Percentiles rank a stretch among this genome's conserved stretches.
phyloP scores from a whole-genome alignment of 192 early-diverging fungal genomes.

The Geosiphon pyriformis region DNA sequence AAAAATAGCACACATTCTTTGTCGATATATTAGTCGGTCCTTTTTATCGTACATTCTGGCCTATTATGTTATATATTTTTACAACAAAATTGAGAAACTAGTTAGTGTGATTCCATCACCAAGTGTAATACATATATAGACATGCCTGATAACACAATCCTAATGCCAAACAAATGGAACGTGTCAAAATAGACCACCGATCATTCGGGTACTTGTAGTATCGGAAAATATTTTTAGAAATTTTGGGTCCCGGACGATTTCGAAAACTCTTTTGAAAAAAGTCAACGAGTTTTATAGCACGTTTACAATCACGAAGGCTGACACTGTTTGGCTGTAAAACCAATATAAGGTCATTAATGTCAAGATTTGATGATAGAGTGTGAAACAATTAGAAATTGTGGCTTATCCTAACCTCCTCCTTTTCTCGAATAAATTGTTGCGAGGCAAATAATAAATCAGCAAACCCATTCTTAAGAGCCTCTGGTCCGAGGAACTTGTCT shows the following conservation, averaged over 20 bases:
- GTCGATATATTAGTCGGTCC: not conserved
- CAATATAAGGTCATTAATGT: too few species aligned
- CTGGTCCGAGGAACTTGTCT: not conserved
- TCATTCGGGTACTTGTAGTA: not conserved
- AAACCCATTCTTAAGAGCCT: not conserved
- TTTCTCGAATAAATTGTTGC: conserved; percentile 18
- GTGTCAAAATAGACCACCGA: not conserved
- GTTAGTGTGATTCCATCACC: too few species aligned
- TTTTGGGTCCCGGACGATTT: not conserved
- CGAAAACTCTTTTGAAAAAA: conserved; percentile 17
- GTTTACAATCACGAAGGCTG: conserved; percentile 22
- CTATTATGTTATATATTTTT: not conserved
- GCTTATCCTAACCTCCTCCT: conserved; percentile 10
- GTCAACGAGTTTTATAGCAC: conserved; percentile 7
- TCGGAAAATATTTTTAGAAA: not conserved
- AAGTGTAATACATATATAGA: too few species aligned
- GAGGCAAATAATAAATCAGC: conserved; percentile 17
- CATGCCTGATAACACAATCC: conserved; percentile 18
- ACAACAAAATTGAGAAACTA: too few species aligned
- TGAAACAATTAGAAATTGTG: too few species aligned
- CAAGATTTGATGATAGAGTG: too few species aligned
- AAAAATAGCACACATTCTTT: conserved; percentile 12
- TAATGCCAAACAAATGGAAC: conserved; percentile 9
- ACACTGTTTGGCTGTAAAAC: conserved; percentile 11
- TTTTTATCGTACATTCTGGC: conserved; percentile 5